Conservation (phyloP, 2,329 filamentous ascomycete species). For the Hymenoscyphus fructigenus region DNA sequence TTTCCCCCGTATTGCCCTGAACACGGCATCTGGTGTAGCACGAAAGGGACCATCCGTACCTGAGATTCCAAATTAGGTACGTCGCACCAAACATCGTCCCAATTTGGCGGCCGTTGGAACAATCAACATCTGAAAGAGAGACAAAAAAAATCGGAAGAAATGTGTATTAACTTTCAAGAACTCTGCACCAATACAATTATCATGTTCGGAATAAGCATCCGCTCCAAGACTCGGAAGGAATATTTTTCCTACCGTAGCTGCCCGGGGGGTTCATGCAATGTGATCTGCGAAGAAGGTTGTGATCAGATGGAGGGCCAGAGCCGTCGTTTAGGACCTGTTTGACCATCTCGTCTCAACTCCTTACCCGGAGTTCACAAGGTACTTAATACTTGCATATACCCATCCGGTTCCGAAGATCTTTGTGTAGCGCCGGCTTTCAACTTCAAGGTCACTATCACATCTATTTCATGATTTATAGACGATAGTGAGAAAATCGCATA, state of each 20-base stretch:
- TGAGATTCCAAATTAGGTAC: background rate
- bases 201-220: background rate
- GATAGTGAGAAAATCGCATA: no score
- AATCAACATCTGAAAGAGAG: background rate
- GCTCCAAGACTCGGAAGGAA: background rate
- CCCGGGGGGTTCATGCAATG: background rate
- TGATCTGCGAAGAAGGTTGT: background rate
- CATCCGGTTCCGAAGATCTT: no score
- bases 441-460: no score
- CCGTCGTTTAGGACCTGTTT: conserved; percentile 29
- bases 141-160: background rate
- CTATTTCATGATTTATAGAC: no score
- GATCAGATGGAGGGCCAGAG: background rate
- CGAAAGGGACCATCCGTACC: background rate
- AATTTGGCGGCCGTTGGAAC: background rate
- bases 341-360: conserved; percentile 25
- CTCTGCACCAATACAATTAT: background rate
- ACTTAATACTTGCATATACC: no score
- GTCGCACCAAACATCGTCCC: background rate
- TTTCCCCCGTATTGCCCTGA: background rate
- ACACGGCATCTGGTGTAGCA: background rate
- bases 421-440: no score
- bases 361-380: no score
- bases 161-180: background rate
- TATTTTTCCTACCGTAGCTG: background rate